Evolutionary conservation across 139 green algal genomes (phyloP), one percentile per base, ranked within the genome.

Genomic region (Micractinium sp.): DNA sequence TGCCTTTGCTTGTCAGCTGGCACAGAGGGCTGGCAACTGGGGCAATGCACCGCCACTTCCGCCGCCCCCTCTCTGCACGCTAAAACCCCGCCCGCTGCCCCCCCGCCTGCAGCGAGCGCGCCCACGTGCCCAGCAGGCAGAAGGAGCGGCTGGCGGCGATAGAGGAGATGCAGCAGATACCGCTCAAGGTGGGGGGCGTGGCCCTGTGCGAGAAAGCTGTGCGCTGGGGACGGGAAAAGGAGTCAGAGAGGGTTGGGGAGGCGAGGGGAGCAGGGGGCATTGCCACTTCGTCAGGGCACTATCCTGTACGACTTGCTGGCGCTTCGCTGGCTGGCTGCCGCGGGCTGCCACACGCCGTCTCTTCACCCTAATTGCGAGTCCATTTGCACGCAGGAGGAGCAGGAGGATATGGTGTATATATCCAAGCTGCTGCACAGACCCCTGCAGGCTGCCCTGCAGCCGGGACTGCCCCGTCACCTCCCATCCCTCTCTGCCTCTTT

Each of bases 151-250:
- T 80, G 83, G 60, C n/a, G 36, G 83, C 41, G 63, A 35, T 87
- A 31, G 67, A 87, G 29, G 83, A 87, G 67, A 87, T 87, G 83
- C 38, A 87, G 83, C 83, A 87, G 67, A 87, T 87, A 87, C 83
- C 83, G 23, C 63, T 87, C 67, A 87, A 87, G 83, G 83, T 87
- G 82, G n/a, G n/a, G n/a, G n/a, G n/a, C n/a, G n/a, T n/a, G n/a
- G n/a, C n/a, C n/a, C n/a, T n/a, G n/a, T n/a, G n/a, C n/a, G n/a
- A n/a, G n/a, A n/a, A n/a, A n/a, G n/a, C n/a, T n/a, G n/a, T n/a
- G n/a, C n/a, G n/a, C n/a, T n/a, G n/a, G n/a, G n/a, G n/a, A n/a
- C n/a, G n/a, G n/a, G n/a, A n/a, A n/a, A n/a, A n/a, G n/a, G n/a
- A n/a, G n/a, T n/a, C n/a, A n/a, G n/a, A n/a, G n/a, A n/a, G n/a